Percentiles rank a stretch among this genome's conserved stretches.
These are phyloP conservation scores for Coemansia sp. DNA, from an alignment of 192 early-diverging fungal genomes.

Conservation along the genomic window DNA sequence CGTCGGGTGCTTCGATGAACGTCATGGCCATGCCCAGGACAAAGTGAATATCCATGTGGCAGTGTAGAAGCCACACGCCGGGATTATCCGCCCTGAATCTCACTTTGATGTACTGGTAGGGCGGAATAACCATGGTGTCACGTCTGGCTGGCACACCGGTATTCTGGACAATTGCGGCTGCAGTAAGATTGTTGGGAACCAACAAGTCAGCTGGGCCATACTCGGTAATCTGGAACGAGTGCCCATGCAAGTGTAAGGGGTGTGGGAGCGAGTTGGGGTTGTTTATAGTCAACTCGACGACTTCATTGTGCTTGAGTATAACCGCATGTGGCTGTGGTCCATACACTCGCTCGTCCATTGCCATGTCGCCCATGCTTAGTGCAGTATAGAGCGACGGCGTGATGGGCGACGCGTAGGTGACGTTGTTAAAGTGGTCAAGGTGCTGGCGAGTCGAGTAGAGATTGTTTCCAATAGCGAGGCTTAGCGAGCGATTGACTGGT, in stretches of 20 bases:
- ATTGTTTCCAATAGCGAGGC: slow-evolving; percentile 55
- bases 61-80: slow-evolving; percentile 82
- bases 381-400: slow-evolving; percentile 67
- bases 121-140: slow-evolving; percentile 63
- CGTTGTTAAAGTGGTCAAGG: slow-evolving; percentile 72
- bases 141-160: slow-evolving; percentile 34
- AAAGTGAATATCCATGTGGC: slow-evolving; percentile 61
- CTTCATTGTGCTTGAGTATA: slow-evolving; percentile 60
- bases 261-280: slow-evolving; percentile 73
- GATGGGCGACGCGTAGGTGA: slow-evolving; percentile 59
- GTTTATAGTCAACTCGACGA: slow-evolving; percentile 66
- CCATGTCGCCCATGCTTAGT: slow-evolving; percentile 55
- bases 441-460: slow-evolving; percentile 63
- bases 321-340: slow-evolving; percentile 60
- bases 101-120: slow-evolving; percentile 58
- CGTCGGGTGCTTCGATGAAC: slow-evolving; percentile 68
- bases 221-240: slow-evolving; percentile 69
- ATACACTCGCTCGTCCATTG: slow-evolving; percentile 57
- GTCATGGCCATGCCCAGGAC: slow-evolving; percentile 65
- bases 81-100: slow-evolving; percentile 77
- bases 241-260: slow-evolving; percentile 80
- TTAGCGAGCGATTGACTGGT: slow-evolving; percentile 44
- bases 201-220: slow-evolving; percentile 53
- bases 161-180: slow-evolving; percentile 5
- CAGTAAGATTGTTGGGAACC: slow-evolving; percentile 13